phyloP scores from a whole-genome alignment of 2,329 filamentous ascomycete species.

The Curvularia eragrostidis region DNA sequence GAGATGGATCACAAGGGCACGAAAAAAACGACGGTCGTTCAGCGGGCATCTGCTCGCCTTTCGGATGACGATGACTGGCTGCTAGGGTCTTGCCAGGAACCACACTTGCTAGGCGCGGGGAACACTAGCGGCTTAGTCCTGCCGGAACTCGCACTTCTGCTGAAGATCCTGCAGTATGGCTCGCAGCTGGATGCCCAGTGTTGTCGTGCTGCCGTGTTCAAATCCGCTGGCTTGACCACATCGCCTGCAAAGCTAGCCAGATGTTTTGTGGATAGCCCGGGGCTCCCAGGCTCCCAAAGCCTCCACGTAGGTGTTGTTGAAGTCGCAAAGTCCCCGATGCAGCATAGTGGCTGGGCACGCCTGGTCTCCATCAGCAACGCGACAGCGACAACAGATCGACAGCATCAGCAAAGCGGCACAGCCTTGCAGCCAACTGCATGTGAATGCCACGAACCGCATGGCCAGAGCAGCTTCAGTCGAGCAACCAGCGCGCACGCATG shows the following conservation, averaged over 20 bases:
- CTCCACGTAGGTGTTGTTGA: slow-evolving; percentile 11
- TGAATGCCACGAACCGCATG: slow-evolving; percentile 1
- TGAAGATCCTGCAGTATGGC: slow-evolving; percentile 24
- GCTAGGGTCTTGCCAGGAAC: slow-evolving; percentile 31
- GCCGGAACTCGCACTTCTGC: slow-evolving; percentile 21
- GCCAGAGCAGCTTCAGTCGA: slow-evolving; percentile 7
- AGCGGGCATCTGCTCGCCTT: slow-evolving; percentile 5
- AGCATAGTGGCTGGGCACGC: slow-evolving; percentile 21
- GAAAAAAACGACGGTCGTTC: slow-evolving; percentile 6
- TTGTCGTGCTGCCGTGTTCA: background rate
- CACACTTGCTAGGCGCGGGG: slow-evolving; percentile 32
- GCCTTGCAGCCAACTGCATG: slow-evolving; percentile 10
- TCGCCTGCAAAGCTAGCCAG: background rate
- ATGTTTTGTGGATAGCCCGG: slow-evolving; percentile 4
- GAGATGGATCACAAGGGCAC: background rate
- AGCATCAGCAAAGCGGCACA: background rate
- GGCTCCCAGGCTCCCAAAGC: slow-evolving; percentile 1
- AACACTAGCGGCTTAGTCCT: slow-evolving; percentile 29
- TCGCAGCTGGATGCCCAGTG: slow-evolving; percentile 2
- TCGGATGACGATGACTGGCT: slow-evolving; percentile 24
- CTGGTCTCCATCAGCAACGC: slow-evolving; percentile 10
- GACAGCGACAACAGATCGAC: slow-evolving; percentile 3
- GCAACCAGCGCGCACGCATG: slow-evolving; percentile 23
- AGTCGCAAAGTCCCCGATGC: slow-evolving; percentile 19
- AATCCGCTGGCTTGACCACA: background rate